Evolutionary conservation across 352 stramenopile genomes (phyloP).

Genomic region (Phytophthora foliorum): DNA sequence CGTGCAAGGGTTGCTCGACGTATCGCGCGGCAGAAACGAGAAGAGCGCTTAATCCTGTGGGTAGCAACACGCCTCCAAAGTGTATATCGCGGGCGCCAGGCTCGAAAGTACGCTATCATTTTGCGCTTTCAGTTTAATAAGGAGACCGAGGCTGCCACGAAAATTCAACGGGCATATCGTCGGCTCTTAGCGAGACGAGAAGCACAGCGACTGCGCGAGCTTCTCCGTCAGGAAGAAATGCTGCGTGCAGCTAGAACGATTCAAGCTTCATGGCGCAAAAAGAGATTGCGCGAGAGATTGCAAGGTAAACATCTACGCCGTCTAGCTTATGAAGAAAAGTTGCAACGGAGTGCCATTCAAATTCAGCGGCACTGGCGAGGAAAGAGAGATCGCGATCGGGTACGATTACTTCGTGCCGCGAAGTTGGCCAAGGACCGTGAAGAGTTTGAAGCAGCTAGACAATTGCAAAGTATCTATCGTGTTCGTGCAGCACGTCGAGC

Average conservation of each 20-base stretch:
- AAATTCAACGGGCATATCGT: conserved; percentile 62
- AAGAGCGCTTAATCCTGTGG: conserved; percentile 63
- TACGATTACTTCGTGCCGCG: conserved; percentile 36
- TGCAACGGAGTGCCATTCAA: conserved; percentile 46
- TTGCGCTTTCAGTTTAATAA: conserved; percentile 57
- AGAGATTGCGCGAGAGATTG: conserved; percentile 46
- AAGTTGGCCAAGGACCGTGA: conserved; percentile 44
- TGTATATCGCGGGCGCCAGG: conserved; percentile 67
- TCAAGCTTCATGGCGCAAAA: conserved; percentile 58
- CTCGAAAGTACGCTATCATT: conserved; percentile 56
- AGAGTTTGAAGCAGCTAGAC: conserved; percentile 58
- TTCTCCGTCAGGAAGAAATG: conserved; percentile 25
- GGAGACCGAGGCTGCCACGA: conserved; percentile 65
- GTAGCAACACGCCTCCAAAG: conserved; percentile 71
- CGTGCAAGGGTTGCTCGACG: conserved; percentile 60
- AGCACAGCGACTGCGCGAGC: conserved; percentile 23
- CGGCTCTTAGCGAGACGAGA: conserved; percentile 22
- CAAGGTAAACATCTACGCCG: conserved; percentile 27
- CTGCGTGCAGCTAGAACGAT: conserved; percentile 45
- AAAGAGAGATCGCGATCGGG: conserved; percentile 45
- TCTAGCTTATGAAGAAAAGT: conserved; percentile 31
- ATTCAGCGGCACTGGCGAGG: conserved; percentile 86
- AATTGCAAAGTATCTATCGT: conserved; percentile 70
- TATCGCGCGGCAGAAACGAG: conserved; percentile 49
- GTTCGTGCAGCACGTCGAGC: conserved; percentile 54